Percentiles rank a stretch among this genome's conserved stretches.
Evolutionary conservation across 805 yeast species (phyloP).

Genomic region (Candida methanosorbosa): DNA sequence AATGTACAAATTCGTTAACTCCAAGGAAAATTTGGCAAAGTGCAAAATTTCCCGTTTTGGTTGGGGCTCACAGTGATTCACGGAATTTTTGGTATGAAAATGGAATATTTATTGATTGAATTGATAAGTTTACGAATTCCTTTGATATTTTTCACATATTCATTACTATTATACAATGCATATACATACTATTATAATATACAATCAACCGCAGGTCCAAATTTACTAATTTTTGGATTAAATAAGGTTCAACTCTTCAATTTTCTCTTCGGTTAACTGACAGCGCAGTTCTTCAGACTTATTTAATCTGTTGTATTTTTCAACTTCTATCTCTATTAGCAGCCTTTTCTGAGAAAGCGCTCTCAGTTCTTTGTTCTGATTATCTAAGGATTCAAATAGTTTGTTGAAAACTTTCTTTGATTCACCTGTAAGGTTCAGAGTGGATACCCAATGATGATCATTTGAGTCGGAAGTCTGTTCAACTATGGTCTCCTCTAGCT

Average conservation of each 20-base stretch:
- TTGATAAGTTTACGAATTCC: too few species aligned
- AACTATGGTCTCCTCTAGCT: neutral
- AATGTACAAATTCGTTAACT: too few species aligned
- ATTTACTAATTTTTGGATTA: constrained; percentile 7
- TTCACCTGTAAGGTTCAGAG: constrained; percentile 16
- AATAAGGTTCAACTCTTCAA: constrained; percentile 39
- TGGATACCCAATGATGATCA: constrained; percentile 21
- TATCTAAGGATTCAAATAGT: constrained; percentile 15
- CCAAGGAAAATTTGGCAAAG: too few species aligned
- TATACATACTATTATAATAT: too few species aligned
- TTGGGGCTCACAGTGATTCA: too few species aligned
- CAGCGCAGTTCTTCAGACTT: constrained; percentile 18
- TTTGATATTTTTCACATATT: too few species aligned
- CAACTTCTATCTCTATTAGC: constrained; percentile 19
- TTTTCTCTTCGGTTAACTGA: constrained; percentile 30
- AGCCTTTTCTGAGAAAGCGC: constrained; percentile 10
- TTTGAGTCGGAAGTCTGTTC: neutral
- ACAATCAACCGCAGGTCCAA: too few species aligned
- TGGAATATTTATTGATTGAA: too few species aligned
- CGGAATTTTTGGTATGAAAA: too few species aligned
- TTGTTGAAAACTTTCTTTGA: constrained; percentile 7
- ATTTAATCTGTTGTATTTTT: constrained; percentile 14
- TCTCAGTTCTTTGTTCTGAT: constrained; percentile 11
- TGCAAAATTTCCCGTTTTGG: too few species aligned
- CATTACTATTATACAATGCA: too few species aligned